phyloP scores from a whole-genome alignment of 768 basidiomycete genomes.

The Harrya chromipes region DNA sequence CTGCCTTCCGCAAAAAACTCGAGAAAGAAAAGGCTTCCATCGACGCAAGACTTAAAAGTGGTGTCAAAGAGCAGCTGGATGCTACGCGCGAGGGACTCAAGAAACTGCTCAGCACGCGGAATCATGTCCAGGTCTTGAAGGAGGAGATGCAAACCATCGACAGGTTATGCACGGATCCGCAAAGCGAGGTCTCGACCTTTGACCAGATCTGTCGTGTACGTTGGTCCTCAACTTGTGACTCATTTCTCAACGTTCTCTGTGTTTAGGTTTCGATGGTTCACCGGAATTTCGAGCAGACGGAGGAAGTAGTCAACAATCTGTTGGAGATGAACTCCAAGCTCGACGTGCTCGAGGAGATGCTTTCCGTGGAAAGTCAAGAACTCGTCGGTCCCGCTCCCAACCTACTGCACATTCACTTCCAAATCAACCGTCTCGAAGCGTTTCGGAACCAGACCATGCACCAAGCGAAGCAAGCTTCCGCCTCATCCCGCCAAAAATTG shows the following conservation, averaged over 20 bases:
- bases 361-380: constrained; percentile 69
- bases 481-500: constrained; percentile 63
- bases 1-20: constrained; percentile 87
- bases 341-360: constrained; percentile 71
- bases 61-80: constrained; percentile 91
- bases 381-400: constrained; percentile 87
- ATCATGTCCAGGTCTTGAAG: constrained; percentile 75
- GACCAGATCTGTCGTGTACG: constrained; percentile 93
- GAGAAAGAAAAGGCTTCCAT: constrained; percentile 97
- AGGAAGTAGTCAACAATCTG: constrained; percentile 93
- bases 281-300: constrained; percentile 90
- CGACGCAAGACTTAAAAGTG: constrained; percentile 83
- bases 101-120: constrained; percentile 72
- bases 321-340: constrained; percentile 89
- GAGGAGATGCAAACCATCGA: constrained; percentile 86
- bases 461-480: constrained; percentile 81
- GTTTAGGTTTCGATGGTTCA: constrained; percentile 93
- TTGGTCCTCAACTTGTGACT: constrained; percentile 9
- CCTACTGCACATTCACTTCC: constrained; percentile 86
- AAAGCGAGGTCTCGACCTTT: constrained; percentile 78
- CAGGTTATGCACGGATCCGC: constrained; percentile 70
- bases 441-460: constrained; percentile 96
- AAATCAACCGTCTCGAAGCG: constrained; percentile 86
- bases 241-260: background rate
- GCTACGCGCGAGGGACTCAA: constrained; percentile 85